Evolutionary conservation across 2,329 filamentous ascomycete genomes (phyloP).

Genomic region (Fusarium sp.): DNA sequence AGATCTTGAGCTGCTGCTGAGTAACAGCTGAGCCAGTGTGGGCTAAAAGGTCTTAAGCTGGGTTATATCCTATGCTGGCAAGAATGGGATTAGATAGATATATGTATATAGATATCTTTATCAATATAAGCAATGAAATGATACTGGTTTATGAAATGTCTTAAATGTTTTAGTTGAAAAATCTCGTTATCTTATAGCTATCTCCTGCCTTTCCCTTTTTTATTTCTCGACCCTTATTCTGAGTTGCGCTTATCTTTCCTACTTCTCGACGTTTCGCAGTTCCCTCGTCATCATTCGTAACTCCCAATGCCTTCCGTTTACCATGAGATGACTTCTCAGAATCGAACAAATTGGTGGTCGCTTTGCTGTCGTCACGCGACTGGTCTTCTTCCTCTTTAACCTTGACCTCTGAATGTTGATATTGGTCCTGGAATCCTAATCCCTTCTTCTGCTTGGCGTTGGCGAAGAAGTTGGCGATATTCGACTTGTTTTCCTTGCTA

Average conservation of each 20-base stretch:
- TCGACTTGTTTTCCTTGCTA: slow-evolving; percentile 89
- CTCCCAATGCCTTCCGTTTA: slow-evolving; percentile 44
- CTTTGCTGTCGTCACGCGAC: slow-evolving; percentile 1
- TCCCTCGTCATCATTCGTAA: slow-evolving; percentile 21
- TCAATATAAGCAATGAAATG: not conserved
- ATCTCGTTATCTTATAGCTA: slow-evolving; percentile 80
- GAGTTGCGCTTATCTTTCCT: slow-evolving; percentile 55
- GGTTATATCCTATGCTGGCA: not conserved
- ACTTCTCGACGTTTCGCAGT: slow-evolving; percentile 39
- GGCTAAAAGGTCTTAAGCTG: not conserved
- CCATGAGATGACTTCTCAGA: not conserved
- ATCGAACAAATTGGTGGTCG: not conserved
- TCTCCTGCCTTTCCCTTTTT: slow-evolving; percentile 77
- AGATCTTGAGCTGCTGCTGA: not conserved
- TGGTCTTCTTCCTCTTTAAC: slow-evolving; percentile 12
- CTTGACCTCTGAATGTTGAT: not conserved
- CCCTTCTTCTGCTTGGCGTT: slow-evolving; percentile 60
- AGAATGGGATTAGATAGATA: not conserved
- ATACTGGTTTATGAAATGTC: not conserved
- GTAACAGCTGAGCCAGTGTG: not conserved
- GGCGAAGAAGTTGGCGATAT: slow-evolving; percentile 93
- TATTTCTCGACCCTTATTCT: slow-evolving; percentile 53
- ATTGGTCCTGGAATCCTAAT: not conserved
- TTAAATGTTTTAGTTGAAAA: slow-evolving; percentile 68
- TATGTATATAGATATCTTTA: not conserved